phyloP scores from a whole-genome alignment of 768 basidiomycete species.

The Cubamyces sp. region DNA sequence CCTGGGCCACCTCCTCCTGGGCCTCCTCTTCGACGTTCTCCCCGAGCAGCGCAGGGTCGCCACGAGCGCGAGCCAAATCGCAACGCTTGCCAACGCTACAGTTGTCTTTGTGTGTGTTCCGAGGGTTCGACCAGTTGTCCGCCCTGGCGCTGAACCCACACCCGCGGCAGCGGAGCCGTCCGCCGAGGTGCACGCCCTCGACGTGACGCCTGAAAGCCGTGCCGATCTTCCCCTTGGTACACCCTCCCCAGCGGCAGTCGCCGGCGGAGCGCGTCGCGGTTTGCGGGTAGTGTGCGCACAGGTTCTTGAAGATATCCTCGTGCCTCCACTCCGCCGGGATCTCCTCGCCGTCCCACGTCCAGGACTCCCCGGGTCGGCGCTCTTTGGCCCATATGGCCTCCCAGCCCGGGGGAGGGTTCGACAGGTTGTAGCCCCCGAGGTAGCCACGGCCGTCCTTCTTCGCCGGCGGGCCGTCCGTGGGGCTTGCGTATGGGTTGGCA shows the following conservation, averaged over 20 bases:
- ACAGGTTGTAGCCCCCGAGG: too few relatives aligned
- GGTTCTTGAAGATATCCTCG: slow-evolving; percentile 1
- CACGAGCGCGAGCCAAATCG: background rate
- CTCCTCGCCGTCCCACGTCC: background rate
- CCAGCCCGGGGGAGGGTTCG: too few relatives aligned
- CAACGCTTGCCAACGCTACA: too few relatives aligned
- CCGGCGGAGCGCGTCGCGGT: background rate
- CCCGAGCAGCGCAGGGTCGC: background rate
- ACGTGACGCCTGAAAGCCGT: slow-evolving; percentile 9
- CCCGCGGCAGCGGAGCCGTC: background rate
- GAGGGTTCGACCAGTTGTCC: slow-evolving; percentile 2
- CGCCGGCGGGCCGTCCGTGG: too few relatives aligned
- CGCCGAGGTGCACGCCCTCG: slow-evolving; percentile 11
- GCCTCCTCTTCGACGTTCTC: background rate
- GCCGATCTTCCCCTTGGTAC: background rate
- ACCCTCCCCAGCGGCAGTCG: slow-evolving; percentile 9
- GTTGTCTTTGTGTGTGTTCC: too few relatives aligned
- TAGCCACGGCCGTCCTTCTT: too few relatives aligned
- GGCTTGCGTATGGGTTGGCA: background rate
- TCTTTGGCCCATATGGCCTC: too few relatives aligned
- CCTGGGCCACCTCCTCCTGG: background rate
- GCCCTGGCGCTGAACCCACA: background rate
- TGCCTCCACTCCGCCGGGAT: background rate
- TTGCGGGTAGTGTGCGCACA: background rate
- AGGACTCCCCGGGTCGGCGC: background rate